phyloP scores from a whole-genome alignment of 2,329 filamentous ascomycete genomes.

The Penicillium olsonii region DNA sequence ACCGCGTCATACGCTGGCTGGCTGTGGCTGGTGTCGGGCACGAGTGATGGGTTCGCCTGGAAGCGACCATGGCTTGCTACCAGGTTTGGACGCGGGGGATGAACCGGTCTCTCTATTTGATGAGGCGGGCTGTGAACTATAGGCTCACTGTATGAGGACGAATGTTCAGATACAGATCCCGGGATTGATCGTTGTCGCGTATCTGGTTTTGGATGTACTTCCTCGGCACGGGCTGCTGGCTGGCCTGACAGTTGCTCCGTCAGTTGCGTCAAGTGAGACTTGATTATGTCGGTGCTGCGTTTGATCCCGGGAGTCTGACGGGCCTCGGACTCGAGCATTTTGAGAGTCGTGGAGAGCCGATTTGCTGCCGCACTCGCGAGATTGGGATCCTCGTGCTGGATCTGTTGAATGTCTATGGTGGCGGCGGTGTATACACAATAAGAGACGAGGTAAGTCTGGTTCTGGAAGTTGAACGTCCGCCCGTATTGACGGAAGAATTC shows the following conservation, averaged over 20 bases:
- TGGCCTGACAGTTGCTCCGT: not conserved
- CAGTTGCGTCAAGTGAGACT: not conserved
- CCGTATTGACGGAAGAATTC: constrained; percentile 17
- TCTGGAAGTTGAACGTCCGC: constrained; percentile 16
- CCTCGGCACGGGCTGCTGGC: not conserved
- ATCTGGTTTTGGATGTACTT: not conserved
- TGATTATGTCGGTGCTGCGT: constrained; percentile 14
- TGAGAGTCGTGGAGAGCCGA: constrained; percentile 11
- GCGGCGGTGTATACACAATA: constrained; percentile 25
- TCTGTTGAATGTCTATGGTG: constrained; percentile 18
- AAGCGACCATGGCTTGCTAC: not conserved
- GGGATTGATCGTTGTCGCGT: not conserved
- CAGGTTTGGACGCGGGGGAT: not conserved
- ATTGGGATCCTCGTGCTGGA: constrained; percentile 10
- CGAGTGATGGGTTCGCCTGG: not conserved
- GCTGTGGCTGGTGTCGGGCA: not conserved
- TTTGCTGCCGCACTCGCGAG: constrained; percentile 4
- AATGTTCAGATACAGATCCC: not conserved
- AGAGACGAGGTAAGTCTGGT: constrained; percentile 20
- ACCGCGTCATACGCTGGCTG: not conserved
- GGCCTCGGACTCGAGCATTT: constrained; percentile 16
- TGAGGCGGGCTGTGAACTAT: not conserved
- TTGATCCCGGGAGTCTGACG: constrained; percentile 15
- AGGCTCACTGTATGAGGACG: not conserved
- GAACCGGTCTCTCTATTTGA: not conserved